A percentile compares a stretch with the other conserved stretches of the same genome.
phyloP scores from a whole-genome alignment of 306 rosid species.

The Adenanthera pavonina region DNA sequence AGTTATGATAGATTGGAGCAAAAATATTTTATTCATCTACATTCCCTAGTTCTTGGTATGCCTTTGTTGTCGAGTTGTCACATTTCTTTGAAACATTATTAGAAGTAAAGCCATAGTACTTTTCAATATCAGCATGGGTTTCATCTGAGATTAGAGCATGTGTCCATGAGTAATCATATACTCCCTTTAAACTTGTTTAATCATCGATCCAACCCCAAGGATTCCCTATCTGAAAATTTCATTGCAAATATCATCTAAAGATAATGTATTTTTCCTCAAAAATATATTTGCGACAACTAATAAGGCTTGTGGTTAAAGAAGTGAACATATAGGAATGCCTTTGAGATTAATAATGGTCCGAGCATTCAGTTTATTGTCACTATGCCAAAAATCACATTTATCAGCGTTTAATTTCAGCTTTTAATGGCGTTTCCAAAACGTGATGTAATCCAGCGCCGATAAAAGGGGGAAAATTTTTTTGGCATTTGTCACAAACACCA shows the following conservation, averaged over 20 bases:
- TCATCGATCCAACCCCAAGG: conserved; percentile 55
- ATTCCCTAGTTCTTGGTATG: conserved; percentile 33
- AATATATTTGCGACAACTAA: too few relatives aligned
- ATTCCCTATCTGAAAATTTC: conserved; percentile 59
- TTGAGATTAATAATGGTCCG: conserved; percentile 53
- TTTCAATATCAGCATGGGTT: conserved; percentile 46
- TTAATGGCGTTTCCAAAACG: too few relatives aligned
- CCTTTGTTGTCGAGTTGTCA: too few relatives aligned
- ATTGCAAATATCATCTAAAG: neutral
- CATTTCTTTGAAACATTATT: too few relatives aligned
- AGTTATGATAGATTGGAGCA: conserved; percentile 49
- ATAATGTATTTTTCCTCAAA: too few relatives aligned
- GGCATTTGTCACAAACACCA: too few relatives aligned
- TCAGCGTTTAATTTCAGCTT: too few relatives aligned
- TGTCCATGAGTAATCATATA: conserved; percentile 54
- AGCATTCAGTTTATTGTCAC: conserved; percentile 23
- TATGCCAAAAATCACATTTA: too few relatives aligned
- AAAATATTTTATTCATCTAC: conserved; percentile 51
- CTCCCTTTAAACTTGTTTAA: conserved; percentile 24
- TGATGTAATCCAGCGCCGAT: too few relatives aligned
- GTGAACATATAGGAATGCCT: conserved; percentile 55
- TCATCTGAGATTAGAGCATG: conserved; percentile 64
- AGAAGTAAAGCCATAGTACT: too few relatives aligned
- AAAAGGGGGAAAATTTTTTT: too few relatives aligned
- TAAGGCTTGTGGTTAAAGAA: neutral